These are phyloP conservation scores for Xerocomellus intermedius DNA, from an alignment of 768 basidiomycete species.

Conservation along the genomic window DNA sequence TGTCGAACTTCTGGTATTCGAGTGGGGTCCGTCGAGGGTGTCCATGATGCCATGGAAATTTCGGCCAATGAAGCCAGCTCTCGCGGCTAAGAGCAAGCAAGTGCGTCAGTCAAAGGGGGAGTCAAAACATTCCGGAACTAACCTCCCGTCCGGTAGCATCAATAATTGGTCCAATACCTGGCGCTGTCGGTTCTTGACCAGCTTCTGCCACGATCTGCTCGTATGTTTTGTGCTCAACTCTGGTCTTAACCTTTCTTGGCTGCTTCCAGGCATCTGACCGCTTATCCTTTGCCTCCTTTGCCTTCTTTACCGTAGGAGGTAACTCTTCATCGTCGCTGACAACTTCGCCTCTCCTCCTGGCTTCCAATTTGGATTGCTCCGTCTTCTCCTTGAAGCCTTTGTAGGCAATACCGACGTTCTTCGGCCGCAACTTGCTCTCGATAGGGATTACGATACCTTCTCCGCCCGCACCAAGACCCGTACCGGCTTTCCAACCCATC, in stretches of 20 bases:
- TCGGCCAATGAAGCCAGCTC: conserved; percentile 87
- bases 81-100: conserved; percentile 59
- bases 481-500: conserved; percentile 91
- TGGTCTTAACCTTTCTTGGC: conserved; percentile 80
- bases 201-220: conserved; percentile 93
- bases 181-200: conserved; percentile 51
- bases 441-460: conserved; percentile 88
- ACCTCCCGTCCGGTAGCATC: conserved; percentile 94
- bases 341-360: conserved; percentile 65
- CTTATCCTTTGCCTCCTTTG: conserved; percentile 56
- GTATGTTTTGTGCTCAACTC: conserved; percentile 93
- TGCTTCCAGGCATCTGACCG: conserved; percentile 83
- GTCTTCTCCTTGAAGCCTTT: conserved; percentile 89
- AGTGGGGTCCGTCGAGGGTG: conserved; percentile 81
- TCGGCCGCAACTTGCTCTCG: conserved; percentile 80
- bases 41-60: conserved; percentile 74
- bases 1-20: conserved; percentile 97
- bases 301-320: conserved; percentile 29
- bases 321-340: conserved; percentile 70
- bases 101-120: conserved; percentile 2
- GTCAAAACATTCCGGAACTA: conserved; percentile 29
- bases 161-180: conserved; percentile 82
- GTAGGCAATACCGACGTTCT: conserved; percentile 84
- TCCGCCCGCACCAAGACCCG: conserved; percentile 70
- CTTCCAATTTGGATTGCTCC: conserved; percentile 79